These are phyloP conservation scores for Prunus yedoensis DNA, from an alignment of 331 rosid species.

Conservation along the genomic window DNA sequence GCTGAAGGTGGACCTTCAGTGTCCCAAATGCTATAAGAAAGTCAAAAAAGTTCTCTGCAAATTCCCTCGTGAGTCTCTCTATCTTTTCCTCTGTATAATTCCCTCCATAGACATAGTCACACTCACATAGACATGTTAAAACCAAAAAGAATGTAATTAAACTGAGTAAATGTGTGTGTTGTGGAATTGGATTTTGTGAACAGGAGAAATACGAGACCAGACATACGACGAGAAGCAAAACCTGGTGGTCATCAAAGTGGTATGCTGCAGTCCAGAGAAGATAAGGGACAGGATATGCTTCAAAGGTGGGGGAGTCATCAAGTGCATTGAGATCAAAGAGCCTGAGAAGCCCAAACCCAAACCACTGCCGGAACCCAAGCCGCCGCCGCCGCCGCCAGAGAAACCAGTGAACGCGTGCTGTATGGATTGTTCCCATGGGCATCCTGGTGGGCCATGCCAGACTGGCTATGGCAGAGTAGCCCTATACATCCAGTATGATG, in stretches of 20 bases:
- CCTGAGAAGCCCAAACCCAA: not conserved
- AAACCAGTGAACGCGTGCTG: not conserved
- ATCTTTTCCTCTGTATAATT: not conserved
- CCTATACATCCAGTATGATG: conserved; percentile 33
- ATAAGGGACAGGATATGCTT: conserved; percentile 58
- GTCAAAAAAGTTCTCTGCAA: conserved; percentile 67
- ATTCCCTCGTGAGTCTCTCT: conserved; percentile 64
- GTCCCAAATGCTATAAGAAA: conserved; percentile 70
- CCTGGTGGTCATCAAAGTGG: conserved; percentile 61
- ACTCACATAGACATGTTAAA: not conserved
- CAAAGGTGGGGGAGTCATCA: conserved; percentile 56
- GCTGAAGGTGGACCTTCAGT: conserved; percentile 74
- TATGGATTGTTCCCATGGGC: conserved; percentile 37
- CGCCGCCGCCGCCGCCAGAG: no score
- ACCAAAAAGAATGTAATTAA: conserved; percentile 15
- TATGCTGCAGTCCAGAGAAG: conserved; percentile 70
- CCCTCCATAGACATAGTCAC: not conserved
- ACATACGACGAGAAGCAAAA: conserved; percentile 52
- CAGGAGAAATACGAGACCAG: conserved; percentile 80
- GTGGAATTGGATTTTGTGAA: conserved; percentile 34
- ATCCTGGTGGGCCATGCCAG: conserved; percentile 37
- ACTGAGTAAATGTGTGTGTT: conserved; percentile 29
- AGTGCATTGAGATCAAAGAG: conserved; percentile 56
- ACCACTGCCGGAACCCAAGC: no score
- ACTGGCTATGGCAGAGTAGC: conserved; percentile 34